Evolutionary conservation across 1,284 basidiomycete genomes (phyloP), one percentile per base, ranked within the genome.

Genomic region (Malassezia nana): DNA sequence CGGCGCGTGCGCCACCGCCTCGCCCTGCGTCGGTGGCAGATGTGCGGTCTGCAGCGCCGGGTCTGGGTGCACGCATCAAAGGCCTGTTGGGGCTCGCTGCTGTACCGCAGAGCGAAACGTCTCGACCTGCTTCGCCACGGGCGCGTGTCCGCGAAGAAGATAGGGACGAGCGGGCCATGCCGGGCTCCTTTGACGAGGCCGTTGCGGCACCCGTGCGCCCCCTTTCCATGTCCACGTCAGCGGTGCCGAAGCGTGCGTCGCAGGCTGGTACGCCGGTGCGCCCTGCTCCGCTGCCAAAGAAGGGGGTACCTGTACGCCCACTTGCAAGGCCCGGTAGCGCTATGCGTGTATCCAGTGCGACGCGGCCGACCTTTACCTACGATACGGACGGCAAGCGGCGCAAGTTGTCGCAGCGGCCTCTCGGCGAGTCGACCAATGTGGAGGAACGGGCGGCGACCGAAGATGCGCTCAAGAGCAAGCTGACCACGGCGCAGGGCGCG

Each of bases 11-110:
- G 4, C 1, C 20, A n/a, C 26, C 33, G 5, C 20, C n/a, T 25
- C 42, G 42, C 6, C 40, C 39, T 6, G 49, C 49, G 4, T 44
- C 40, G 4, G 49, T 50, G 22, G 39, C 35, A 10, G 40, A 50
- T 25, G 30, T 29, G 33, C 40, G 39, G 12, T 24, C 39, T 7
- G 10, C 20, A n/a, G 26, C 22, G 22, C 39, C 45, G 15, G 63
- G 63, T 20, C 38, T 65, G n/a, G 61, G 65, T 10, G 60, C 63
- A 16, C 63, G 61, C 52, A 57, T 67, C 60, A 62, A 64, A 32
- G 62, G 63, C 20, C 58, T 67, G 47, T 54, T 67, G 16, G 65
- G 65, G 6, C 47, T 67, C 43, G 54, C 53, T 9, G 55, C 46
- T 3, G 46, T 38, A 4, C 39, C n/a, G 42, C 52, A 26, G 15